phyloP scores from a whole-genome alignment of 257 asterid genomes.

The Sherardia arvensis region DNA sequence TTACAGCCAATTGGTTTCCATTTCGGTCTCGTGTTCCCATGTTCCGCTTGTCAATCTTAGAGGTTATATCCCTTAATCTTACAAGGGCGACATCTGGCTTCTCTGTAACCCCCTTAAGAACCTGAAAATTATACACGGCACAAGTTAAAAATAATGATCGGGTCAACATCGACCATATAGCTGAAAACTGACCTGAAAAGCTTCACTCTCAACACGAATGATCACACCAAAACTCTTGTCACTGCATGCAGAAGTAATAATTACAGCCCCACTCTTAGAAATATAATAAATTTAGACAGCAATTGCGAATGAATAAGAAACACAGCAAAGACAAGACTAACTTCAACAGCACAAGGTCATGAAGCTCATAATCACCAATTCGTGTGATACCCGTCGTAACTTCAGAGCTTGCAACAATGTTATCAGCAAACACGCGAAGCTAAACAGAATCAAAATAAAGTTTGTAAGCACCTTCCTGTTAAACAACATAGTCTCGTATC shows the following conservation, averaged over 20 bases:
- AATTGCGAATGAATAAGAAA: slow-evolving; percentile 1
- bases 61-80: slow-evolving; percentile 79
- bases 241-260: slow-evolving; percentile 36
- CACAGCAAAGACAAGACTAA: slow-evolving; percentile 28
- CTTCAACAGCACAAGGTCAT: slow-evolving; percentile 87
- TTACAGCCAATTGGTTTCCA: slow-evolving; percentile 65
- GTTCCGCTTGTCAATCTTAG: slow-evolving; percentile 66
- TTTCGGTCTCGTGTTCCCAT: slow-evolving; percentile 55
- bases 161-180: slow-evolving; percentile 1
- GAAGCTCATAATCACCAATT: slow-evolving; percentile 93
- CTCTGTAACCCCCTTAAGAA: slow-evolving; percentile 87
- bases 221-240: slow-evolving; percentile 87
- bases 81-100: slow-evolving; percentile 94
- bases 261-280: not conserved
- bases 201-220: slow-evolving; percentile 94
- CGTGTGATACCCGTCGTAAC: slow-evolving; percentile 84
- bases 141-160: slow-evolving; percentile 12
- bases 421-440: slow-evolving; percentile 93
- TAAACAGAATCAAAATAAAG: slow-evolving; percentile 13
- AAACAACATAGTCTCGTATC: not conserved
- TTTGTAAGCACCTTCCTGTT: not conserved
- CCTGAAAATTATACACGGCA: slow-evolving; percentile 35
- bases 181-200: slow-evolving; percentile 59
- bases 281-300: not conserved
- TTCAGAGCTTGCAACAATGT: slow-evolving; percentile 94